phyloP scores from a whole-genome alignment of 1,284 basidiomycete species.

The Pascua sp. region DNA sequence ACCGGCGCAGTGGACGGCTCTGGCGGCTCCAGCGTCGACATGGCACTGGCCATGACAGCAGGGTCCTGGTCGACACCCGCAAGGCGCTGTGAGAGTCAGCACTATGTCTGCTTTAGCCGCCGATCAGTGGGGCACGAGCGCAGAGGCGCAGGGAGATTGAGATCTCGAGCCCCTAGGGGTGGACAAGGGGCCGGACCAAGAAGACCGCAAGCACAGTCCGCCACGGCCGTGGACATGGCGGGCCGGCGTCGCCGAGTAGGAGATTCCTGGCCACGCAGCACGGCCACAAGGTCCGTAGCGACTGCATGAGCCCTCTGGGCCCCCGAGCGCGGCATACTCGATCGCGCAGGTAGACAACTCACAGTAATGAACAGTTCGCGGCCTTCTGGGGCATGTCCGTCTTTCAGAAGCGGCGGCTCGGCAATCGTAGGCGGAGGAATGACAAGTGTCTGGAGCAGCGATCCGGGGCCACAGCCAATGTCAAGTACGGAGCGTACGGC shows the following conservation, averaged over 20 bases:
- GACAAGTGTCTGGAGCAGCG: constrained; percentile 43
- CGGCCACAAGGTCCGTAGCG: no score
- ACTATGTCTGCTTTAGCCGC: background rate
- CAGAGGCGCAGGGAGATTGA: background rate
- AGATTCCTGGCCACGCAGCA: no score
- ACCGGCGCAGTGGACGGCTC: constrained; percentile 19
- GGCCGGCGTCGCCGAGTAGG: background rate
- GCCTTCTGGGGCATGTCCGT: constrained; percentile 9
- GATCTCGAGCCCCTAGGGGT: no score
- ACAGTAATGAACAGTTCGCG: constrained; percentile 43
- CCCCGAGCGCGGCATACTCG: background rate
- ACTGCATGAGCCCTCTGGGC: background rate
- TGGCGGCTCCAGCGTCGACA: constrained; percentile 32
- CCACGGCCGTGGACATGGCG: background rate
- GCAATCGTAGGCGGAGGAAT: constrained; percentile 38
- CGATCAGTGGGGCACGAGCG: background rate
- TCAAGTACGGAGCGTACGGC: constrained; percentile 44
- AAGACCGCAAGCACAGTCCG: no score
- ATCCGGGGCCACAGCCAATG: constrained; percentile 47
- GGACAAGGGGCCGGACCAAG: no score
- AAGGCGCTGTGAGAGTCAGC: constrained; percentile 33
- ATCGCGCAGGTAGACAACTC: constrained; percentile 13
- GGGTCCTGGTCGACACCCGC: constrained; percentile 45
- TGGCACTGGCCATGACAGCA: constrained; percentile 38
- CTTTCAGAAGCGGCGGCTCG: constrained; percentile 36